Evolutionary conservation across 805 yeast genomes (phyloP).

Genomic region (Metschnikowia baotianmanensis): DNA sequence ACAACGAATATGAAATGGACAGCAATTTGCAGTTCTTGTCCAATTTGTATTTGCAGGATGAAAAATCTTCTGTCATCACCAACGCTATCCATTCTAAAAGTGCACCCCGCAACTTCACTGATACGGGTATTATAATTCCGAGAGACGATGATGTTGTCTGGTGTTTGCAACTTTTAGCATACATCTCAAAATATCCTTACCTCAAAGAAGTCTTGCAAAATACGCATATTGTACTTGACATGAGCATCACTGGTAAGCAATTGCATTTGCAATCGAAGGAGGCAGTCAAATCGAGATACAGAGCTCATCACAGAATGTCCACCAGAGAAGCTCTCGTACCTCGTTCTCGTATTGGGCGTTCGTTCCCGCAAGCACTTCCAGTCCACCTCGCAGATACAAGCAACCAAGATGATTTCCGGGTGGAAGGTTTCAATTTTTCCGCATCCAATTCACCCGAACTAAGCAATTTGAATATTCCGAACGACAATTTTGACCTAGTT

Average conservation of each 20-base stretch:
- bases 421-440: conserved; percentile 31
- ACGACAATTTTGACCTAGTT: conserved; percentile 32
- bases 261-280: conserved; percentile 35
- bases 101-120: conserved; percentile 40
- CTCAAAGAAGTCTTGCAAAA: conserved; percentile 71
- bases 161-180: conserved; percentile 89
- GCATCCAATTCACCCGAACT: conserved; percentile 40
- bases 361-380: conserved; percentile 12
- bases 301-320: conserved; percentile 28
- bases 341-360: conserved; percentile 28
- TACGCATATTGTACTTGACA: conserved; percentile 69
- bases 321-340: conserved; percentile 35
- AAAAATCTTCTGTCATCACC: conserved; percentile 23
- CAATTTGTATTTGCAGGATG: conserved; percentile 40
- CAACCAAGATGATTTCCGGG: conserved; percentile 10
- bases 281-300: conserved; percentile 32
- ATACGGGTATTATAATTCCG: conserved; percentile 77
- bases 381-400: conserved; percentile 7
- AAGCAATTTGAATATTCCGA: conserved; percentile 30
- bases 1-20: conserved; percentile 42
- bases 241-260: conserved; percentile 47
- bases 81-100: conserved; percentile 28
- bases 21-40: conserved; percentile 39
- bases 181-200: conserved; percentile 85
- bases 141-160: conserved; percentile 91